Percentiles rank a stretch among this genome's conserved stretches.
phyloP scores from a whole-genome alignment of 768 basidiomycete genomes.

The Lepiota venenata region DNA sequence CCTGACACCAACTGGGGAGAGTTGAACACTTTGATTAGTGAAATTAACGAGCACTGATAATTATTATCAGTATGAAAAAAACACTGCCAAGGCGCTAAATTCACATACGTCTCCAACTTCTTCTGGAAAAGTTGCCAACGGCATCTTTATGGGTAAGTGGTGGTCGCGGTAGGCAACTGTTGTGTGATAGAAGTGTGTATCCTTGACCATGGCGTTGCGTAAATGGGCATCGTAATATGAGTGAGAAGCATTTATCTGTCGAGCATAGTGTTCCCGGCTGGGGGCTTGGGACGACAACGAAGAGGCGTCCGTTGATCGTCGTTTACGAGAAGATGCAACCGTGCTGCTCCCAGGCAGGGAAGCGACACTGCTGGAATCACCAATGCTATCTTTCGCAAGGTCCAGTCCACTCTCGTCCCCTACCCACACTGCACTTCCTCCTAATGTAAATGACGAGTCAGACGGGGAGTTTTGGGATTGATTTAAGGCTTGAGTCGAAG shows the following conservation, averaged over 20 bases:
- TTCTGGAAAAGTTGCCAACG: slow-evolving; percentile 83
- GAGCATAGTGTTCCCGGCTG: slow-evolving; percentile 36
- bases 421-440: slow-evolving; percentile 83
- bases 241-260: slow-evolving; percentile 33
- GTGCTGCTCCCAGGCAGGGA: slow-evolving; percentile 39
- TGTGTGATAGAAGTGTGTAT: slow-evolving; percentile 94
- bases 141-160: slow-evolving; percentile 86
- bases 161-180: slow-evolving; percentile 81
- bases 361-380: slow-evolving; percentile 39
- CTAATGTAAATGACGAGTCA: slow-evolving; percentile 72
- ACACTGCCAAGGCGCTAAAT: not conserved
- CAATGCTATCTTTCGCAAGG: slow-evolving; percentile 41
- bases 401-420: slow-evolving; percentile 65
- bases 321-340: slow-evolving; percentile 40
- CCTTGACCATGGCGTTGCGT: slow-evolving; percentile 58
- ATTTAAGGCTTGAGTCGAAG: slow-evolving; percentile 23
- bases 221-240: slow-evolving; percentile 43
- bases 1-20: slow-evolving; percentile 57
- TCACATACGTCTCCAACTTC: slow-evolving; percentile 91
- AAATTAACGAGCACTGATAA: slow-evolving; percentile 84
- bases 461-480: slow-evolving; percentile 53
- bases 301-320: slow-evolving; percentile 72
- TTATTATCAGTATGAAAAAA: not conserved
- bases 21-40: slow-evolving; percentile 81
- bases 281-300: slow-evolving; percentile 62